Base-by-base conservation (phyloP, 129 eudicot species). In the Erigeron canadensis region DNA sequence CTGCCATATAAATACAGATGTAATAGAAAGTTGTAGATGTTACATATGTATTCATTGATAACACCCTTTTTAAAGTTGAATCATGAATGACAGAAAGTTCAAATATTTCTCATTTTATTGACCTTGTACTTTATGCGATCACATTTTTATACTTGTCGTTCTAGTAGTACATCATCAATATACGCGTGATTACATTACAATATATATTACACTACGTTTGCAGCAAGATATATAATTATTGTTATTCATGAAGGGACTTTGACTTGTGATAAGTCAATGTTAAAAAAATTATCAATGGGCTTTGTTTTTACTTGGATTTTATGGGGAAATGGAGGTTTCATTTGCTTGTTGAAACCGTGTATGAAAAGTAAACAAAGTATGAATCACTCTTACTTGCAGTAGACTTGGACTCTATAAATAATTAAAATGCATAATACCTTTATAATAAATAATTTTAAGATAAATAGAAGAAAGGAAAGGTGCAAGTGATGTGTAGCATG, bases 401-500 rank as follows among this genome's bases (percentile, higher is more conserved):
- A 28, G 65, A 59, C 42, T 28, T 10, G 42, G 6, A 15, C 15
- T 28, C 2, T 11, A 34, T 59, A 10, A 61, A 6, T 28, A 28
- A 28, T 28, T 3, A 28, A 28, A 28, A 28, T 28, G 3, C 34
- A 28, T 28, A 3, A 28, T 28, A 28, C 34, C 34, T 28, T 28
- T 28, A 28, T n/a, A n/a, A n/a, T n/a, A n/a, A n/a, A n/a, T n/a
- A n/a, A n/a, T n/a, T n/a, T n/a, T n/a, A n/a, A n/a, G 34, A 28
- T 3, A 63, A 50, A 13, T 18, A 8, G 19, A 38, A 63, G 46
- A 38, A 5, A 18, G 0, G 47, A n/a, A 8, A 74, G 70, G 39
- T 68, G 69, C 47, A 59, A 75, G 70, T 76, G 75, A 76, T 69
- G 66, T 77, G 76, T 77, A 77, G 51, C 76, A 51, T 63, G 71